A percentile compares a stretch with the other conserved stretches of the same genome.
phyloP scores from a whole-genome alignment of 352 stramenopile genomes.

The Phytophthora idaei region DNA sequence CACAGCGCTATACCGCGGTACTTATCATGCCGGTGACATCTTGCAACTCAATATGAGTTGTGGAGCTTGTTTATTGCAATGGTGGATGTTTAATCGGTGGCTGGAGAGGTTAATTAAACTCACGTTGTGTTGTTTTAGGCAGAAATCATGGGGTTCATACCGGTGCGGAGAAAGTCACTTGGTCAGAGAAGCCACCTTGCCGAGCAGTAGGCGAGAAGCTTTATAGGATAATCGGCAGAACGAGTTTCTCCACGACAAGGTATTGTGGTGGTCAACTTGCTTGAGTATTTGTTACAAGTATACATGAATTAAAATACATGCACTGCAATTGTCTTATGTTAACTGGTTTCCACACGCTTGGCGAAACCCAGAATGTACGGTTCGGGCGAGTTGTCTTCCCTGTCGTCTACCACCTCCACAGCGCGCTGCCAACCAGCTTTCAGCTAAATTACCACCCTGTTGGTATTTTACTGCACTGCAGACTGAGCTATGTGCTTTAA shows the following conservation, averaged over 20 bases:
- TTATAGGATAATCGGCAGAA: background rate
- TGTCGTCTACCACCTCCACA: constrained; percentile 27
- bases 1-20: constrained; percentile 17
- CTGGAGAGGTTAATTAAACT: no score
- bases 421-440: constrained; percentile 6
- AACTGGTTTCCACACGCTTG: constrained; percentile 10
- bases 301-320: background rate
- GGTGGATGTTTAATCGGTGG: background rate
- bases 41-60: constrained; percentile 20
- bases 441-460: no score
- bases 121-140: no score
- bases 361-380: constrained; percentile 17
- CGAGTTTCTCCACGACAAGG: constrained; percentile 25
- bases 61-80: constrained; percentile 22
- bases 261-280: background rate
- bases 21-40: constrained; percentile 19
- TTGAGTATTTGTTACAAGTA: background rate
- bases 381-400: constrained; percentile 24
- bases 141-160: no score
- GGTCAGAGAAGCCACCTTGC: no score
- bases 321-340: background rate
- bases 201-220: constrained; percentile 2
- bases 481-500: constrained; percentile 17
- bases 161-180: no score
- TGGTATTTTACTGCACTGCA: background rate